Conservation (phyloP, 192 early-diverging fungal species). For the Chytriomyces sp. region DNA sequence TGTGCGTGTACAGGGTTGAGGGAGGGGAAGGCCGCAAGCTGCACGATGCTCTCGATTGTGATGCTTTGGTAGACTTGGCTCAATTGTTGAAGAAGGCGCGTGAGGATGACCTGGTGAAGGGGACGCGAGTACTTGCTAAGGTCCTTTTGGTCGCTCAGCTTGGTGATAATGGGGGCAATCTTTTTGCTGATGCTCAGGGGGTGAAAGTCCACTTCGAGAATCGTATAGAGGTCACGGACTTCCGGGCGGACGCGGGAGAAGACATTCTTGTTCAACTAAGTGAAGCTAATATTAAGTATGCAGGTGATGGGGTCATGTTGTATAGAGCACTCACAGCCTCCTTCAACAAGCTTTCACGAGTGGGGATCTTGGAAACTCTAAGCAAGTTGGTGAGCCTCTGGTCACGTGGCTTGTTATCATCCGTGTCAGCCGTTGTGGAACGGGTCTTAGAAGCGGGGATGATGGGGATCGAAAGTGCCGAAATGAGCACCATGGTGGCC, state of each 20-base stretch:
- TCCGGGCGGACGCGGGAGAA: slow-evolving; percentile 84
- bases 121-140: slow-evolving; percentile 88
- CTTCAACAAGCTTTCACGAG: slow-evolving; percentile 86
- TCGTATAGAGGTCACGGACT: slow-evolving; percentile 89
- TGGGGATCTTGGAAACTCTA: slow-evolving; percentile 80
- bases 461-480: slow-evolving; percentile 95
- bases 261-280: slow-evolving; percentile 75
- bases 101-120: slow-evolving; percentile 93
- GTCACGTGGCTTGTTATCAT: slow-evolving; percentile 75
- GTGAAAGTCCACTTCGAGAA: slow-evolving; percentile 98
- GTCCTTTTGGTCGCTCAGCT: slow-evolving; percentile 70
- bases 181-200: slow-evolving; percentile 98
- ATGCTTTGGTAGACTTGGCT: slow-evolving; percentile 98
- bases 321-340: slow-evolving; percentile 60
- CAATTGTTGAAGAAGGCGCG: slow-evolving; percentile 92
- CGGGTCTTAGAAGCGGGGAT: slow-evolving; percentile 82
- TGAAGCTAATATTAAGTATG: background rate
- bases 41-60: slow-evolving; percentile 90
- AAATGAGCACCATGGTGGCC: slow-evolving; percentile 90
- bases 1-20: background rate
- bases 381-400: slow-evolving; percentile 82
- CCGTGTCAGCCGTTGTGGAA: slow-evolving; percentile 68
- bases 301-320: background rate
- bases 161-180: slow-evolving; percentile 77
- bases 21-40: slow-evolving; percentile 84